Evolutionary conservation across 768 basidiomycete genomes (phyloP).

Genomic region (Mycena sanguinolenta): DNA sequence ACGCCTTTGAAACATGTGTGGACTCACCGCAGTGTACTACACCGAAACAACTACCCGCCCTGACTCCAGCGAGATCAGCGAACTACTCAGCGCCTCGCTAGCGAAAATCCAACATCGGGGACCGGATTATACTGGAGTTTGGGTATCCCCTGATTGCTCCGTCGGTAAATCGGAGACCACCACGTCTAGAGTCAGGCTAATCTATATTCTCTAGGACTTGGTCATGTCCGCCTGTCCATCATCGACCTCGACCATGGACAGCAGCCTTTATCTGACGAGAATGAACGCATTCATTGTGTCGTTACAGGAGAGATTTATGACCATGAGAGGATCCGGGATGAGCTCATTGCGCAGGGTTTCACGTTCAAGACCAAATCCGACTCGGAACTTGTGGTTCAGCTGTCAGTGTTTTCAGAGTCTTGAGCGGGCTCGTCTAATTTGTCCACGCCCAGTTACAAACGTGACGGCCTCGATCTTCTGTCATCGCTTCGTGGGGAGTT

Average conservation of each 20-base stretch:
- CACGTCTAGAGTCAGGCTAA: background rate
- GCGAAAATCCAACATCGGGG: slow-evolving; percentile 10
- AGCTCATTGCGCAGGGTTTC: background rate
- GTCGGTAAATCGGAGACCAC: background rate
- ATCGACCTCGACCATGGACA: slow-evolving; percentile 15
- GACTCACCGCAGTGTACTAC: too few species aligned
- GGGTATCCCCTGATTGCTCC: slow-evolving; percentile 1
- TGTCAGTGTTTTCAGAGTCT: background rate
- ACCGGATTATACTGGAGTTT: slow-evolving; percentile 1
- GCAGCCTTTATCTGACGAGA: slow-evolving; percentile 15
- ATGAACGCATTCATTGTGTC: slow-evolving; percentile 12
- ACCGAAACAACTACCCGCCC: too few species aligned
- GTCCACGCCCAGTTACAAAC: slow-evolving; percentile 16
- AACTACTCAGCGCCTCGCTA: background rate
- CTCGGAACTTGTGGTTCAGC: slow-evolving; percentile 14
- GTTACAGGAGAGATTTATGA: too few species aligned
- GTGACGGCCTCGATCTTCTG: slow-evolving; percentile 1
- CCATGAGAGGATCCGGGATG: slow-evolving; percentile 5
- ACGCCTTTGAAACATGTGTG: too few species aligned
- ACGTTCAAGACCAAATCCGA: slow-evolving; percentile 15
- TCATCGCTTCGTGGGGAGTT: slow-evolving; percentile 16
- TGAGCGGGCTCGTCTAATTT: background rate
- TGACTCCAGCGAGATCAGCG: too few species aligned
- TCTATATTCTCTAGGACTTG: background rate
- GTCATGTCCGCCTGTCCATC: slow-evolving; percentile 19